A percentile compares a stretch with the other conserved stretches of the same genome.
Evolutionary conservation across 2,329 filamentous ascomycete genomes (phyloP).

Genomic region (Diaporthe destruens): DNA sequence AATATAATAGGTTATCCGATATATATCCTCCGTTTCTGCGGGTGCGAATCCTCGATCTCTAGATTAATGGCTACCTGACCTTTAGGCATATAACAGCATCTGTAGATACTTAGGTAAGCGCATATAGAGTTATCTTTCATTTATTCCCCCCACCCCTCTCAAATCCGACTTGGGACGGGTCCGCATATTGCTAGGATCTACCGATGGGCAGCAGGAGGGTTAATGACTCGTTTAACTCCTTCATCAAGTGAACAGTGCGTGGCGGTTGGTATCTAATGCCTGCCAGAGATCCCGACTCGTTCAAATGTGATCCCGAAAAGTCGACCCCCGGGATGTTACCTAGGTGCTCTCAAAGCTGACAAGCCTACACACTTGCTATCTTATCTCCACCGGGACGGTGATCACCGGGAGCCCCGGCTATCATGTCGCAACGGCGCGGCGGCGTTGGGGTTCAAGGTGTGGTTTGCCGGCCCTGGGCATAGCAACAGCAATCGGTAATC

Average conservation of each 20-base stretch:
- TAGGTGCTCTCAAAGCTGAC: background rate
- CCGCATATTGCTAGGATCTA: background rate
- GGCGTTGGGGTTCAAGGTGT: background rate
- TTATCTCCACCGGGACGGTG: conserved; percentile 34
- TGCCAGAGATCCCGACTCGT: too few species aligned
- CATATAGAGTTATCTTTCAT: background rate
- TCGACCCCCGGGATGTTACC: background rate
- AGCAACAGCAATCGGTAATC: background rate
- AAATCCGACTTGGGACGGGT: background rate
- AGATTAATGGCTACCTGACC: too few species aligned
- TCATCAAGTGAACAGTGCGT: background rate
- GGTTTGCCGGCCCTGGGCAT: conserved; percentile 9
- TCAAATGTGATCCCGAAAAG: background rate
- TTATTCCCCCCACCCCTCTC: background rate
- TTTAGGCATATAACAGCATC: too few species aligned
- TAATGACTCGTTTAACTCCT: background rate
- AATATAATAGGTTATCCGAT: too few species aligned
- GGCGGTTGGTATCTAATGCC: background rate
- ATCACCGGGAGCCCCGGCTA: conserved; percentile 20
- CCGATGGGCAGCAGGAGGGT: background rate
- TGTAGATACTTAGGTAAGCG: too few species aligned
- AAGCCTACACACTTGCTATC: background rate
- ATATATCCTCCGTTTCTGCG: too few species aligned
- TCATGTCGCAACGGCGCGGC: conserved; percentile 4
- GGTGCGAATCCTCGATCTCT: too few species aligned